A percentile compares a stretch with the other conserved stretches of the same genome.
Conservation (phyloP, 2,329 filamentous ascomycete species). For the Plectosphaerella plurivora region DNA sequence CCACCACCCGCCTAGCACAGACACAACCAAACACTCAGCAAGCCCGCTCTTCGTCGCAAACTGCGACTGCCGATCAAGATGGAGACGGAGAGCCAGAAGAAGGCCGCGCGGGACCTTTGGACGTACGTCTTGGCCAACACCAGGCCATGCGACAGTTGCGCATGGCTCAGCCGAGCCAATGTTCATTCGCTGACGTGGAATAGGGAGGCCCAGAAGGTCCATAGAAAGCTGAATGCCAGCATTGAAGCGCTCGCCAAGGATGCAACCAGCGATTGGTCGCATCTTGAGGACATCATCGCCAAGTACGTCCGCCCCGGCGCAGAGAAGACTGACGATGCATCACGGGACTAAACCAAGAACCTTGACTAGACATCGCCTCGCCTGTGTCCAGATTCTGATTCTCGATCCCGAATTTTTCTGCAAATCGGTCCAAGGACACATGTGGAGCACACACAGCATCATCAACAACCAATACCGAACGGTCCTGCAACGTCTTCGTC, state of each 20-base stretch:
- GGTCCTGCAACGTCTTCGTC: conserved; percentile 53
- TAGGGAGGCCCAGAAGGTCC: conserved; percentile 38
- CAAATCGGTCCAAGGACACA: conserved; percentile 58
- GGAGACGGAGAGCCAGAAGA: neutral
- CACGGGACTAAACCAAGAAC: too few species aligned
- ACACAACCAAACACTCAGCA: too few species aligned
- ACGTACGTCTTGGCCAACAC: neutral
- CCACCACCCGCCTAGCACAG: too few species aligned
- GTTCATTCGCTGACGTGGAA: conserved; percentile 7
- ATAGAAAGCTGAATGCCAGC: conserved; percentile 36
- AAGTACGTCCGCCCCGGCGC: conserved; percentile 24
- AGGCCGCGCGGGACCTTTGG: neutral
- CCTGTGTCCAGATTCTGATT: conserved; percentile 69
- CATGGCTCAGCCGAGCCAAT: neutral
- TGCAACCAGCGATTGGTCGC: conserved; percentile 37
- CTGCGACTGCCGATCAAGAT: neutral
- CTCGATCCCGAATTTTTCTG: conserved; percentile 63
- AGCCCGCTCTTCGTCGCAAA: too few species aligned
- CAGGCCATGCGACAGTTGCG: neutral
- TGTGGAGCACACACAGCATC: conserved; percentile 76
- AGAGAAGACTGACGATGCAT: too few species aligned
- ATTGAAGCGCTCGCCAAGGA: conserved; percentile 35
- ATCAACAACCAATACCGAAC: conserved; percentile 78
- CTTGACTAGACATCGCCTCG: conserved; percentile 57
- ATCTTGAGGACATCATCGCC: conserved; percentile 36